Evolutionary conservation across 768 basidiomycete genomes (phyloP).

Genomic region (Termitomyces sp.): DNA sequence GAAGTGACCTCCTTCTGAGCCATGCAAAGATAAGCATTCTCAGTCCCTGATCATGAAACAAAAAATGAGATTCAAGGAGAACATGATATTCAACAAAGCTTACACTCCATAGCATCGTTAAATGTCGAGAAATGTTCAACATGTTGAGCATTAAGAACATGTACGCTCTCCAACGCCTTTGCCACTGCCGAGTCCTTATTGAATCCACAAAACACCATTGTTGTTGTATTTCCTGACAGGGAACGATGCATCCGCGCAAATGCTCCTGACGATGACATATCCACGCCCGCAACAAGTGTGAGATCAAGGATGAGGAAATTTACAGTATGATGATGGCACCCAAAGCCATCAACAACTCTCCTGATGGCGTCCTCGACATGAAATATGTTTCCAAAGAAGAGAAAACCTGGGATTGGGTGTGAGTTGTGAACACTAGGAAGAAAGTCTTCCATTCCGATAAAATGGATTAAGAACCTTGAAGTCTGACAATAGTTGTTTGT

Average conservation of each 20-base stretch:
- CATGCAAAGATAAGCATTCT: slow-evolving; percentile 79
- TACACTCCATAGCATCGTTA: slow-evolving; percentile 92
- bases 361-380: slow-evolving; percentile 85
- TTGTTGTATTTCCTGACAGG: slow-evolving; percentile 67
- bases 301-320: slow-evolving; percentile 90
- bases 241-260: slow-evolving; percentile 88
- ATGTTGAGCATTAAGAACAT: slow-evolving; percentile 64
- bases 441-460: not conserved
- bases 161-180: slow-evolving; percentile 72
- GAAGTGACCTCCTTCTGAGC: slow-evolving; percentile 54
- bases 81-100: slow-evolving; percentile 22
- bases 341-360: slow-evolving; percentile 60
- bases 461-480: slow-evolving; percentile 55
- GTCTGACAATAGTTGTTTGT: slow-evolving; percentile 81
- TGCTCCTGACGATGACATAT: slow-evolving; percentile 93
- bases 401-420: slow-evolving; percentile 45
- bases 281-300: slow-evolving; percentile 80
- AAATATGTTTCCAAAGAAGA: slow-evolving; percentile 92
- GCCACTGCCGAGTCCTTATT: slow-evolving; percentile 59
- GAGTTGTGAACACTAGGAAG: not conserved
- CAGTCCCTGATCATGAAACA: slow-evolving; percentile 59
- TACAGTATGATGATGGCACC: slow-evolving; percentile 72
- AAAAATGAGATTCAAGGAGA: not conserved
- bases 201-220: slow-evolving; percentile 87
- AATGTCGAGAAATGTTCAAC: slow-evolving; percentile 81